A percentile compares a stretch with the other conserved stretches of the same genome.
phyloP scores from a whole-genome alignment of 805 yeast species.

The Candida insectorum region DNA sequence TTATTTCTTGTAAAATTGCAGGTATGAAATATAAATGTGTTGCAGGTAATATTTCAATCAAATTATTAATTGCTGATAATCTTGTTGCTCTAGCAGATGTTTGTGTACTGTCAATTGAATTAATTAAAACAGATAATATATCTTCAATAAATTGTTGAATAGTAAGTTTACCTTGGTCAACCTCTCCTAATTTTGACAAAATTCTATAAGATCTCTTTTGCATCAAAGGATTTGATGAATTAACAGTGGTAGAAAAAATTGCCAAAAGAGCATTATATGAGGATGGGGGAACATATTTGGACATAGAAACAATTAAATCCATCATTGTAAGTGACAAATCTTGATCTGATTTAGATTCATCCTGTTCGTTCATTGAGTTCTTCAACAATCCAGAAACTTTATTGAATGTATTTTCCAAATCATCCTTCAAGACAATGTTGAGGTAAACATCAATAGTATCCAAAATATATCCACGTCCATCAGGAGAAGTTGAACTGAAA shows the following conservation, averaged over 20 bases:
- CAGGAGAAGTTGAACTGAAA: slow-evolving; percentile 83
- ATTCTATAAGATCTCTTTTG: slow-evolving; percentile 91
- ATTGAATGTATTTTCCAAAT: slow-evolving; percentile 72
- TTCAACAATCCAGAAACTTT: slow-evolving; percentile 80
- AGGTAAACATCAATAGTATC: slow-evolving; percentile 84
- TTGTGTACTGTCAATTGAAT: slow-evolving; percentile 55
- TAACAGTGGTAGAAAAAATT: slow-evolving; percentile 71
- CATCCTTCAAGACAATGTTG: slow-evolving; percentile 62
- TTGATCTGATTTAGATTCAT: slow-evolving; percentile 16
- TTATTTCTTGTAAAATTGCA: slow-evolving; percentile 78
- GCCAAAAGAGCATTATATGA: slow-evolving; percentile 71
- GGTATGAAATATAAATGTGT: slow-evolving; percentile 76
- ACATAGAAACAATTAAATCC: slow-evolving; percentile 86
- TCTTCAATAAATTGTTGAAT: slow-evolving; percentile 50
- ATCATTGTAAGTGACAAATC: slow-evolving; percentile 77
- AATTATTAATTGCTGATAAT: slow-evolving; percentile 58
- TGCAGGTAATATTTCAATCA: slow-evolving; percentile 62
- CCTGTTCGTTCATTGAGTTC: slow-evolving; percentile 64
- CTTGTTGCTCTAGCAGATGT: slow-evolving; percentile 81
- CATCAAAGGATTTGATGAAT: slow-evolving; percentile 55
- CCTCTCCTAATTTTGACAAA: slow-evolving; percentile 65
- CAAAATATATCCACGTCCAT: slow-evolving; percentile 76
- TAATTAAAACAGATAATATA: slow-evolving; percentile 57
- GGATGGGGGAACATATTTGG: slow-evolving; percentile 71
- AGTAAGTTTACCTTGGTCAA: slow-evolving; percentile 59